Evolutionary conservation across 306 rosid genomes (phyloP), one percentile per base, ranked within the genome.

Genomic region (Fragaria vesca): DNA sequence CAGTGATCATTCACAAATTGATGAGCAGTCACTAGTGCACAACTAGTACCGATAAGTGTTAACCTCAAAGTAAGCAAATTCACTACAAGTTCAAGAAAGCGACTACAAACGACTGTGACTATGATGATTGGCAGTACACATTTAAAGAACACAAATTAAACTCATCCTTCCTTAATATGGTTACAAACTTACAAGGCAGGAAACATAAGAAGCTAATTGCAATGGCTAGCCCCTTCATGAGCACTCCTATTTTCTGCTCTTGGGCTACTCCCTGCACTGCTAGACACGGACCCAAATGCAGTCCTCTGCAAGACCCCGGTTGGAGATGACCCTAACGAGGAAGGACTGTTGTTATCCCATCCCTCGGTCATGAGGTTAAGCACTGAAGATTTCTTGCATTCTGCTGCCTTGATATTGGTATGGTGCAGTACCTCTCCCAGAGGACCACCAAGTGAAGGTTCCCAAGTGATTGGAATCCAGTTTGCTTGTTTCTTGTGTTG

Each of bases 231-330:
- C n/a, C 93, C 93, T 80, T 89, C 92, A 74, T 79, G 88, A 8
- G 83, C 81, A 73, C 74, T 91, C 42, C 48, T 74, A 66, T 85
- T 88, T 68, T 92, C 97, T 3, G 97, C 89, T 63, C 97, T 82
- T 4, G 99, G 99, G 83, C 97, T 91, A 77, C 98, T 93, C 30
- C 97, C 99, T 18, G 96, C 89, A 48, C 97, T 96, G 87, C 99
- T 91, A 81, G 98, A 91, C 40, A 90, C 87, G 8, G 97, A 96
- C 8, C 93, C 96, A 51, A 93, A 91, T 7, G 89, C 82, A 0
- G 96, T 87, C 74, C 88, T 93, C 78, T 91, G 98, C 43, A 96
- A 70, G 12, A 96, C 97, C 50, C 97, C 99, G 0, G 94, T 93
- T 0, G 99, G 99, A 0, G 97, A 93, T 36, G 99, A 91, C 58